These are phyloP conservation scores for Peziza echinospora DNA, from an alignment of 495 filamentous ascomycete species.

Conservation along the genomic window DNA sequence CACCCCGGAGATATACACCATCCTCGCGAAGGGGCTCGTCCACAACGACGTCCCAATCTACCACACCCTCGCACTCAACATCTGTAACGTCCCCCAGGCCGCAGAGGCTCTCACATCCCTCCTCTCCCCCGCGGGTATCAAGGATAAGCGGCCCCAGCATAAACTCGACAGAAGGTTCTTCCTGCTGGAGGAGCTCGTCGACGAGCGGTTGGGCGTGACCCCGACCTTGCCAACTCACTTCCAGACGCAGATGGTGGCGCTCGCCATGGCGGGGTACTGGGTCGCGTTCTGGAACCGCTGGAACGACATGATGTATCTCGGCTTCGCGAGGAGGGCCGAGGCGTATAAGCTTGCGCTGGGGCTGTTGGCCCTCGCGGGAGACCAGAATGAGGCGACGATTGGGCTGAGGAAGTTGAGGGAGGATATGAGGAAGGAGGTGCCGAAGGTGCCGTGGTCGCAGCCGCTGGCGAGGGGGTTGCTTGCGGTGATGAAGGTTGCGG, in stretches of 20 bases:
- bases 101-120: conserved; percentile 5
- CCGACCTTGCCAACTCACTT: conserved; percentile 25
- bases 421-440: conserved; percentile 51
- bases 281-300: conserved; percentile 39
- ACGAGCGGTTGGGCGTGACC: conserved; percentile 15
- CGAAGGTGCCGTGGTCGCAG: conserved; percentile 91
- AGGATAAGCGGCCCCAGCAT: conserved; percentile 5
- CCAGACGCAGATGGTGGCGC: conserved; percentile 27
- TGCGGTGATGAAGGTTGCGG: conserved; percentile 10
- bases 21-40: conserved; percentile 16
- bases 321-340: conserved; percentile 27
- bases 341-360: conserved; percentile 38
- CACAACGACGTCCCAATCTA: conserved; percentile 4
- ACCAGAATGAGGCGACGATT: conserved; percentile 27
- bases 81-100: conserved; percentile 13
- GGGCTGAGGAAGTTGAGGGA: conserved; percentile 30
- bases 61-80: conserved; percentile 6
- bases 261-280: conserved; percentile 26
- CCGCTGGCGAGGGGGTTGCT: conserved; percentile 44
- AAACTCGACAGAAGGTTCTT: conserved; percentile 10
- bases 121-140: conserved; percentile 1
- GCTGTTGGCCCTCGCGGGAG: conserved; percentile 26
- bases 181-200: conserved; percentile 20
- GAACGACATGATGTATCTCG: conserved; percentile 31
- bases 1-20: conserved; percentile 5